Evolutionary conservation across 2,329 filamentous ascomycete genomes (phyloP), one percentile per base, ranked within the genome.

Genomic region (Amauroascus verrucosus): DNA sequence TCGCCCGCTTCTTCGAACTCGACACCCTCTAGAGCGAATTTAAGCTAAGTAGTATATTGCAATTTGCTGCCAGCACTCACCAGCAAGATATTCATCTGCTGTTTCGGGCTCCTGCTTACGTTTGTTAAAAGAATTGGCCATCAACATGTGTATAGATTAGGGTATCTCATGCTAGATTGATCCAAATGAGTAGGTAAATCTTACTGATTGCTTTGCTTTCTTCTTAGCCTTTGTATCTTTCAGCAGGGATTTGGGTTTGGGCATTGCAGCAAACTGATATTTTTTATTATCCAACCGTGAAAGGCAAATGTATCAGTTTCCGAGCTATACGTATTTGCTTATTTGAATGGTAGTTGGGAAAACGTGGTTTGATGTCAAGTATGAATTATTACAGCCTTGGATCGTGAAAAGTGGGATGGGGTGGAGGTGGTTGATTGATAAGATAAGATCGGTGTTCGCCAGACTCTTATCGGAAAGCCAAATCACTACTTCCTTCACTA

Each of bases 1-100:
- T 84, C 83, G 6, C 82, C 84, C 4, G 81, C 81, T 66, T 86
- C 82, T 68, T 88, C 84, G 56, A 81, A 76, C 30, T 83, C 78
- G 51, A 86, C 83, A 9, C 83, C 84, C 22, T 77, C 79, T 76
- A 48, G 32, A 46, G 26, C 11, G 22, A 47, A 18, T 44, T 44
- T 45, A 20, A 9, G 32, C 40, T 48, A 40, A 22, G 4, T 9
- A 16, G 26, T n/a, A 40, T 9, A 26, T 7, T 20, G 30, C 6
- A 14, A 37, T 1, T 16, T 30, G 13, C 14, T 32, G 20, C 6
- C 26, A 18, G 2, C 38, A 32, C 67, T 58, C 64, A 78, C 77
- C 75, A 56, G 80, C 81, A 50, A 85, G 75, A 61, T 80, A 87
- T 58, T 86, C 84, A 70, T 86, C 83, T 49, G 80, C 80, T 1